These are phyloP conservation scores for Leccinum pachyderme DNA, from an alignment of 1,284 basidiomycete species.

Conservation along the genomic window DNA sequence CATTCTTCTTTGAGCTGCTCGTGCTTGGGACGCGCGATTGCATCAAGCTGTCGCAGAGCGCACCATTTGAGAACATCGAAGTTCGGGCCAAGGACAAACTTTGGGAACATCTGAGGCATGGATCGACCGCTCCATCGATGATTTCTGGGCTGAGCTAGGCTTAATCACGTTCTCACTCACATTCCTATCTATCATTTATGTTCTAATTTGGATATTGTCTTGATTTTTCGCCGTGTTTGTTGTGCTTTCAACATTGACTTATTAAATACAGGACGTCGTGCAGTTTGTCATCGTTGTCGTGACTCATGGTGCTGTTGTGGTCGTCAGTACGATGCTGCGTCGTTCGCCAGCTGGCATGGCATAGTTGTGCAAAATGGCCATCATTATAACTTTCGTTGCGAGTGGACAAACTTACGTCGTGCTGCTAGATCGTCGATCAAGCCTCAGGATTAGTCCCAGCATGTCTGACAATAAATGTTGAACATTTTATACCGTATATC, in stretches of 20 bases:
- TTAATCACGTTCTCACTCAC: not conserved
- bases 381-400: too few species aligned
- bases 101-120: constrained; percentile 69
- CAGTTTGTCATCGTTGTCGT: too few species aligned
- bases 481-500: too few species aligned
- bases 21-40: constrained; percentile 92
- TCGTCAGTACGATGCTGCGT: too few species aligned
- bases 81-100: constrained; percentile 81
- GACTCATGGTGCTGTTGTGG: too few species aligned
- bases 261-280: not conserved
- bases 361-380: too few species aligned
- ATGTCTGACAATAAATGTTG: too few species aligned
- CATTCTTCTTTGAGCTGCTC: constrained; percentile 97
- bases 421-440: too few species aligned
- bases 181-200: constrained; percentile 7
- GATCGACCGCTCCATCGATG: constrained; percentile 45
- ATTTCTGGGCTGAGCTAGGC: constrained; percentile 34
- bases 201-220: constrained; percentile 4
- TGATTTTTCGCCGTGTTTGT: not conserved
- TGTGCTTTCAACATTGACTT: not conserved
- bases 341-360: too few species aligned
- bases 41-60: constrained; percentile 73
- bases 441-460: too few species aligned
- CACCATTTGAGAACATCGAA: constrained; percentile 84
- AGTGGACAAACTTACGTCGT: too few species aligned